Conservation (phyloP, 768 basidiomycete genomes). For the Tulasnella sp. region DNA sequence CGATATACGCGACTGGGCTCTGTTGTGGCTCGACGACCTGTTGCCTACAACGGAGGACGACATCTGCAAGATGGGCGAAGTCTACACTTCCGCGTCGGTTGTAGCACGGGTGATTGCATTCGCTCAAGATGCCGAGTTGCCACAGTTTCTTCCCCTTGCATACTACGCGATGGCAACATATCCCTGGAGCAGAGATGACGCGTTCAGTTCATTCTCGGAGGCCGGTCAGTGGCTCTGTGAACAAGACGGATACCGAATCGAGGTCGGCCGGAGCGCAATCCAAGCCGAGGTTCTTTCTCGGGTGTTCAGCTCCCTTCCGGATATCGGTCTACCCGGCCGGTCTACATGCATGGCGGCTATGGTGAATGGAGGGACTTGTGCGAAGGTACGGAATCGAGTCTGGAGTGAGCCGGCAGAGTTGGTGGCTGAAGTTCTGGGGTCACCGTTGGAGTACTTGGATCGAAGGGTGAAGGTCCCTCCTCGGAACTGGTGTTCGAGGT, state of each 20-base stretch:
- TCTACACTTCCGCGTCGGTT: not conserved
- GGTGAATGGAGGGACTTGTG: not conserved
- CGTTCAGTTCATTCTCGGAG: not conserved
- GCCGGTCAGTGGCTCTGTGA: not conserved
- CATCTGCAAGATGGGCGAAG: not conserved
- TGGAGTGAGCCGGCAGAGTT: conserved; percentile 10
- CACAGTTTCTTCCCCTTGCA: conserved; percentile 10
- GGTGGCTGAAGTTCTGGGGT: not conserved
- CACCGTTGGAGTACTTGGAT: conserved; percentile 4
- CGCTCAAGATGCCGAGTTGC: not conserved
- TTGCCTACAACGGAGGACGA: conserved; percentile 12
- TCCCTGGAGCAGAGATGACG: not conserved
- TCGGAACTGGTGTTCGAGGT: not conserved
- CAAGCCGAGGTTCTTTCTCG: not conserved
- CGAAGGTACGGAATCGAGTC: not conserved
- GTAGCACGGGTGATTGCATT: conserved; percentile 1
- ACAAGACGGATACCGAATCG: not conserved
- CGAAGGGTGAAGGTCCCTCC: not conserved
- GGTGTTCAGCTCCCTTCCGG: not conserved
- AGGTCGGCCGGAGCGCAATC: not conserved
- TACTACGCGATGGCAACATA: conserved; percentile 9
- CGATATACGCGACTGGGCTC: conserved; percentile 13
- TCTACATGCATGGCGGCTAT: not conserved
- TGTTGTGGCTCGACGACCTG: not conserved
- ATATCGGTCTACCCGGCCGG: not conserved